These are phyloP conservation scores for Cicer pinnatifidum DNA, from an alignment of 306 rosid species.

Conservation along the genomic window DNA sequence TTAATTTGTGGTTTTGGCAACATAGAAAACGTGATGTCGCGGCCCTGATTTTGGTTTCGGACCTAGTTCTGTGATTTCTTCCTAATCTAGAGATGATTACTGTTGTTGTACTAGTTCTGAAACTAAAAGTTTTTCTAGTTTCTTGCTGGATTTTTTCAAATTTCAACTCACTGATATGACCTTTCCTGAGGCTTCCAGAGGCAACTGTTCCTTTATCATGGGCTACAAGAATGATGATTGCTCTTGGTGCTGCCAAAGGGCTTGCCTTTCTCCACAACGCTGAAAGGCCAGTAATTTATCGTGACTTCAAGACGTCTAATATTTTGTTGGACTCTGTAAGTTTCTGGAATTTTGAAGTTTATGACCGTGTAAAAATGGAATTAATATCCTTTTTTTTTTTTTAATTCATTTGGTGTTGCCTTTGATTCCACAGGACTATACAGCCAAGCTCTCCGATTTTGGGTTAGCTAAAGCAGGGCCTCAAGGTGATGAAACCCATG, in stretches of 20 bases:
- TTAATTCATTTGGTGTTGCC: conserved; percentile 40
- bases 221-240: conserved; percentile 93
- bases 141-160: conserved; percentile 34
- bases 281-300: conserved; percentile 92
- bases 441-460: conserved; percentile 96
- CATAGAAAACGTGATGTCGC: too few relatives aligned
- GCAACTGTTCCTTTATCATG: conserved; percentile 84
- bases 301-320: conserved; percentile 95
- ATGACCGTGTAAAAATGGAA: conserved; percentile 29
- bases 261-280: conserved; percentile 98
- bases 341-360: conserved; percentile 35
- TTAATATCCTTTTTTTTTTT: conserved; percentile 18
- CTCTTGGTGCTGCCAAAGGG: conserved; percentile 97
- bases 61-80: neutral
- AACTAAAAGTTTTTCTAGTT: conserved; percentile 34
- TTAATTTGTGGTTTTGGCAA: too few relatives aligned
- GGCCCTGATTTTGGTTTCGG: too few relatives aligned
- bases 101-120: conserved; percentile 24
- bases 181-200: conserved; percentile 63
- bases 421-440: conserved; percentile 71
- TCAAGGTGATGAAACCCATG: conserved; percentile 97
- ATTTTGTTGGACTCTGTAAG: conserved; percentile 92
- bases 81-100: neutral
- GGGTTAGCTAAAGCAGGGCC: conserved; percentile 99
- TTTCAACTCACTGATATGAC: conserved; percentile 48